These are phyloP conservation scores for Podaxis sp. DNA, from an alignment of 768 basidiomycete genomes.

Conservation along the genomic window DNA sequence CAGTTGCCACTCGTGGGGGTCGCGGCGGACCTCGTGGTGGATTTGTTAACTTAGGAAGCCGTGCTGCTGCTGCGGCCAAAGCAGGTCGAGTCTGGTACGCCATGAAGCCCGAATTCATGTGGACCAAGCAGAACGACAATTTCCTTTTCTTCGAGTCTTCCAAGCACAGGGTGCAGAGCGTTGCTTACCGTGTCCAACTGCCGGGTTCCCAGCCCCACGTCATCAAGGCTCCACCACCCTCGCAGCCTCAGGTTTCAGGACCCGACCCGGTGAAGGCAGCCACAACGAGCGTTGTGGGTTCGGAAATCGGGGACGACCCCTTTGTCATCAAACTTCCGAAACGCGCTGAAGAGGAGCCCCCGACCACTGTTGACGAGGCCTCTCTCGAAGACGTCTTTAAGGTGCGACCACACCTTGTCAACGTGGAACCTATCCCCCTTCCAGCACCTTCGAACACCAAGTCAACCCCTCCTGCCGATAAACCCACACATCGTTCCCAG, in stretches of 20 bases:
- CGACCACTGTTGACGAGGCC: slow-evolving; percentile 13
- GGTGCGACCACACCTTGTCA: slow-evolving; percentile 46
- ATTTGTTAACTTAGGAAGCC: slow-evolving; percentile 16
- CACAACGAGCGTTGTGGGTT: slow-evolving; percentile 19
- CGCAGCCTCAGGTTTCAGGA: slow-evolving; percentile 14
- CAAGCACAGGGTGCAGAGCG: slow-evolving; percentile 54
- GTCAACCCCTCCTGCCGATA: slow-evolving; percentile 14
- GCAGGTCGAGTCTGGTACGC: slow-evolving; percentile 59
- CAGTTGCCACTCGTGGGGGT: slow-evolving; percentile 41
- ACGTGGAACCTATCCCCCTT: slow-evolving; percentile 29
- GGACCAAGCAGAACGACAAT: slow-evolving; percentile 80
- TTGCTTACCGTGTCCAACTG: slow-evolving; percentile 58
- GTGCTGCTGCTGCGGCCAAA: slow-evolving; percentile 20
- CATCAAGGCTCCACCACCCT: slow-evolving; percentile 32
- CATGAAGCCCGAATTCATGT: slow-evolving; percentile 74
- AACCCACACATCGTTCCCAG: slow-evolving; percentile 1
- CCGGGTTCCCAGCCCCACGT: slow-evolving; percentile 44
- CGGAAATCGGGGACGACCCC: slow-evolving; percentile 40
- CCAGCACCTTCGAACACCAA: slow-evolving; percentile 18
- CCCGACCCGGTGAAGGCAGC: slow-evolving; percentile 15
- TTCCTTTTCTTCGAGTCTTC: slow-evolving; percentile 66
- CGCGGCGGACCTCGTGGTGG: slow-evolving; percentile 42
- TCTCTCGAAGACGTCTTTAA: slow-evolving; percentile 54
- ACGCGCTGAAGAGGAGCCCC: slow-evolving; percentile 32
- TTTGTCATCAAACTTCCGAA: slow-evolving; percentile 56